Base-by-base conservation (phyloP, 768 basidiomycete species). In the Xanthoconium purpureum region DNA sequence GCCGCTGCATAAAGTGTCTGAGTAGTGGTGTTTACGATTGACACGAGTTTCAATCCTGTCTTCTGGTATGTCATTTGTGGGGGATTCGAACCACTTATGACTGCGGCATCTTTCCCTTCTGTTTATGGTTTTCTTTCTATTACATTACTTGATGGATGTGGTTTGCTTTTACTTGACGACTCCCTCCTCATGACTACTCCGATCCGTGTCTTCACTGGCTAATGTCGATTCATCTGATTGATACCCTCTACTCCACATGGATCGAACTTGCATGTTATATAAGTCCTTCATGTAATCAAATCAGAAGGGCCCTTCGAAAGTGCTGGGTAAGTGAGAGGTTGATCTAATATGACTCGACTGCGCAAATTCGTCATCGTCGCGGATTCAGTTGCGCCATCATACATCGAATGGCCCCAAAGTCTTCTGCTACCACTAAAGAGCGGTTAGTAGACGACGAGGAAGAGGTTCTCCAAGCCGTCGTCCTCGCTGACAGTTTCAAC, bases 401-500 rank as follows among this genome's bases (percentile, higher is more conserved):
- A 29, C 30, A 49, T 58, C 52, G 37, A 47, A 92, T 94, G 90
- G 80, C 84, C 11, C 80, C 88, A 28, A 91, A 90, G 74, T 66
- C 71, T 7, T 72, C 76, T 45, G 63, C 78, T 8, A 67, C 66
- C 35, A 77, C 77, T 42, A 88, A 88, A 64, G 88, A 89, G 61
- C 85, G 85, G 57, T 70, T 84, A 14, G 75, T 83, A 37, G 80
- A 79, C 49, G 84, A 85, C 14, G 87, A 93, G 48, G 91, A 94
- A 51, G 89, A 97, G 49, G 84, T 91, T 18, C 77, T 98, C 0
- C 95, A 98, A 67, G 96, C 96, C 17, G 90, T 98, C 54, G 85
- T 99, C 43, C 86, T 99, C 40, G 94, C 96, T 12, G 96, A 99
- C 70, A 94, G 92, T 62, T 97, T 95, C 77, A 95, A 97, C 78